Evolutionary conservation across 805 yeast genomes (phyloP), one percentile per base, ranked within the genome.

Genomic region (Candida cerambycidarum): DNA sequence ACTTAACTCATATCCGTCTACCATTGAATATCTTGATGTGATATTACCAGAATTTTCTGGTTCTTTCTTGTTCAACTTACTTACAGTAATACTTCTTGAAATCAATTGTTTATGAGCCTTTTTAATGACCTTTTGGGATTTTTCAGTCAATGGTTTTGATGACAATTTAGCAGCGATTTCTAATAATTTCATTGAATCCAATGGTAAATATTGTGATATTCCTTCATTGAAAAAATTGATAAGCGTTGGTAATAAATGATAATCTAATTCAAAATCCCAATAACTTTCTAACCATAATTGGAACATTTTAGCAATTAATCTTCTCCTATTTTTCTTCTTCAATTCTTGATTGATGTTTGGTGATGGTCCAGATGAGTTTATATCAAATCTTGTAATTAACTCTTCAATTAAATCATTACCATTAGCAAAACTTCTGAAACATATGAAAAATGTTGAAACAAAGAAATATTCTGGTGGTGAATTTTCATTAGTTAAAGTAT

Each of bases 271-370:
- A 37, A 76, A 78, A 48, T 82, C 79, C 97, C 97, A 92, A 58
- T 85, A 89, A 39, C 93, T 83, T 61, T 89, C 95, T 61, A 92
- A 65, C 99, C 99, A 92, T 27, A 79, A 68, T 58, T 81, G 85
- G 57, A 89, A 78, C 59, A 84, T 72, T 50, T 77, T 79, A 51
- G 83, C 79, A 30, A 89, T 80, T 36, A 84, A 63, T 47, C 80
- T 78, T 56, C 92, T 69, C 58, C 93, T 74, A 48, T 74, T 81
- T 53, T 76, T 80, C 30, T 79, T 49, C 49, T 54, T 60, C 8
- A 67, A 57, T 37, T 65, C 69, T 27, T 45, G 42, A 45, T 60
- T 57, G 4, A 57, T 47, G 1, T 45, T 34, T 4, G 45, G 43
- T 3, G 34, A 33, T 2, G 29, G 38, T 15, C 39, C 46, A 3